Base-by-base conservation (phyloP, 768 basidiomycete genomes). In the Heimioporus sp. region DNA sequence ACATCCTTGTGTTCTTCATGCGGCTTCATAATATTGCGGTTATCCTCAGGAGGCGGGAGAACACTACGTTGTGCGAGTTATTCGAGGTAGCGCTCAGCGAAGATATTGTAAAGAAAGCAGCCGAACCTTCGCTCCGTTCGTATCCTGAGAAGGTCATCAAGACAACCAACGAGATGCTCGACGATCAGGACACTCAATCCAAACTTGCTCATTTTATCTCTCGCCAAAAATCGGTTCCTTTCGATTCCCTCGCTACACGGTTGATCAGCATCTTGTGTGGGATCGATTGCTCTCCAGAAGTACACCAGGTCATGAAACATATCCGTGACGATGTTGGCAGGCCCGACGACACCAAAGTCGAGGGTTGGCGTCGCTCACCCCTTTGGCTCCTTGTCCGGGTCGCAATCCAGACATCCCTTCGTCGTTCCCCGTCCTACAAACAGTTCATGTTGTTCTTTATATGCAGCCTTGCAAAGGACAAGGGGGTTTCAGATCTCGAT, bases 321-420 rank as follows among this genome's bases (percentile, higher is more conserved):
- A 13, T 45, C 15, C 31, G 28, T 4, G 6, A 34, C 19, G 15
- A 35, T 17, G 13, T 34, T 45, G 16, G 17, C n/a, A n/a, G n/a
- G n/a, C n/a, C n/a, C n/a, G n/a, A n/a, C n/a, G n/a, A n/a, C n/a
- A n/a, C n/a, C n/a, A n/a, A n/a, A n/a, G n/a, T n/a, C n/a, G n/a
- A n/a, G n/a, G n/a, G n/a, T n/a, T n/a, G n/a, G n/a, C n/a, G n/a
- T n/a, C n/a, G n/a, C n/a, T n/a, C 36, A 16, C 17, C 36, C 21
- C 60, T 76, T 9, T 81, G 79, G 78, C 71, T 79, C 7, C 58
- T 76, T 15, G 57, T 78, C 35, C 73, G 78, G 5, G 73, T 80
- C 0, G 69, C 72, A 2, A 51, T 76, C n/a, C 76, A 78, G 55
- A 72, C 67, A 0, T 67, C 71, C 1, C 60, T 70, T 34, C 45